Evolutionary conservation across 139 green algal species (phyloP).

Genomic region (Chlorella sp.): DNA sequence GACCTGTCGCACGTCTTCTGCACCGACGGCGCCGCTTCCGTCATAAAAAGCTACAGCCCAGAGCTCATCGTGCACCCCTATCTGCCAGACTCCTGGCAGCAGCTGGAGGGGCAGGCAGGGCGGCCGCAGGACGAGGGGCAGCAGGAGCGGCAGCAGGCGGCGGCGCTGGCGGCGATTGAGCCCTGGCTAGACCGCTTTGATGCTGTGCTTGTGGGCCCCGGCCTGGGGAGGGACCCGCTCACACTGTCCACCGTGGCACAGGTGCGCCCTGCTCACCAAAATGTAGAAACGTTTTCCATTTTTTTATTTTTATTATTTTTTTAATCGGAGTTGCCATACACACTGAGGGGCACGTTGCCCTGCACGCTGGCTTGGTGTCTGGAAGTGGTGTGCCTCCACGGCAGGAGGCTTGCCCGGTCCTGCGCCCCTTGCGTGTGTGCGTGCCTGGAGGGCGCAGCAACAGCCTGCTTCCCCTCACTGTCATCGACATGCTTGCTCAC

Average conservation of each 20-base stretch:
- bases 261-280: slow-evolving; percentile 23
- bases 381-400: no score
- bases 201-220: slow-evolving; percentile 81
- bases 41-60: slow-evolving; percentile 95
- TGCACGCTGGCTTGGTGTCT: no score
- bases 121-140: neutral
- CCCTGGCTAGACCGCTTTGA: slow-evolving; percentile 73
- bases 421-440: no score
- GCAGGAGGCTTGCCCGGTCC: no score
- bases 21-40: slow-evolving; percentile 73
- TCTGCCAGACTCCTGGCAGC: slow-evolving; percentile 60
- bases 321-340: no score
- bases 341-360: no score
- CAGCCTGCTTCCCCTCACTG: no score
- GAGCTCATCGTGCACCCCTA: slow-evolving; percentile 97
- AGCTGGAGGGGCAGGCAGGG: neutral
- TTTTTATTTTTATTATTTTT: no score
- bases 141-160: neutral
- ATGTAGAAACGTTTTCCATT: no score
- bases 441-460: no score
- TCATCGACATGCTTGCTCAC: no score
- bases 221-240: slow-evolving; percentile 72
- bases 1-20: slow-evolving; percentile 96
- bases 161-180: slow-evolving; percentile 50
- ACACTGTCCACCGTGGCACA: slow-evolving; percentile 46